Evolutionary conservation across 78 protist genomes (phyloP).

Genomic region (Dictyostelium purpureum): DNA sequence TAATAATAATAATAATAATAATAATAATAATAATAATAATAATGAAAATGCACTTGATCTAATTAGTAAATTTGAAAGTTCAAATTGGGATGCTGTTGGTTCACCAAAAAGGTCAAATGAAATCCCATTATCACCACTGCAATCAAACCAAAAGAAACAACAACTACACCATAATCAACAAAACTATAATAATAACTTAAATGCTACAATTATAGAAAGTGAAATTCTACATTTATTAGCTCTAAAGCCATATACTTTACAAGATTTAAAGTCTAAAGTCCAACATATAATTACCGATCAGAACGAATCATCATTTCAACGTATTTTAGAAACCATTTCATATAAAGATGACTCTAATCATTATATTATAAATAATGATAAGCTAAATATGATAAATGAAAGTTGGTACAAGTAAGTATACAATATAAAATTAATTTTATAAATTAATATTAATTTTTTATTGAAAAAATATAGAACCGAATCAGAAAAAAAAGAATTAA

Average conservation of each 20-base stretch:
- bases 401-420: background rate
- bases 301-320: background rate
- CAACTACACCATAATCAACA: too few species aligned
- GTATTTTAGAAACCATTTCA: background rate
- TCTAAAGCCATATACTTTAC: background rate
- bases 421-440: background rate
- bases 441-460: background rate
- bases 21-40: background rate
- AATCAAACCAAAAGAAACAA: too few species aligned
- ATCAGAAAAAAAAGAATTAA: background rate
- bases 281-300: background rate
- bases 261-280: background rate
- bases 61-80: background rate
- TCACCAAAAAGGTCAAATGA: too few species aligned
- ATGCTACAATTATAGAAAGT: background rate
- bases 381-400: background rate
- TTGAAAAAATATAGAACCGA: background rate
- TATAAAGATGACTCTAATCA: background rate
- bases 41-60: background rate
- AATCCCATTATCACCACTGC: too few species aligned
- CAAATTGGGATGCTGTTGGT: too few species aligned
- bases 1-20: conserved; percentile 3
- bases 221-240: conserved; percentile 3
- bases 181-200: too few species aligned
- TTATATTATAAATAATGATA: background rate